Conservation (phyloP, 169 alveolate species). For the Blepharisma undulans region DNA sequence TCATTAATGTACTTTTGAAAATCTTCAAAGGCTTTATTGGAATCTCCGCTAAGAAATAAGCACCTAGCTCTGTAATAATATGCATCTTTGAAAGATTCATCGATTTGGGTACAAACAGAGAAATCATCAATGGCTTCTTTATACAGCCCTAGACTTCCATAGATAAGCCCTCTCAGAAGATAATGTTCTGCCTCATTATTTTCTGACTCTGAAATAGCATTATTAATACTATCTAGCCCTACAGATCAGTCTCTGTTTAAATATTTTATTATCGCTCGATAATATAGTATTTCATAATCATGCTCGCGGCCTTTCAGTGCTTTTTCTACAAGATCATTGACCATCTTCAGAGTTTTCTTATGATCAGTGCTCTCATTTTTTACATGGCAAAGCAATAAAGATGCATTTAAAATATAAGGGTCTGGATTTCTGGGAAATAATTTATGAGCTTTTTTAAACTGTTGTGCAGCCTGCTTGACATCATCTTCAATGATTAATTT, state of each 20-base stretch:
- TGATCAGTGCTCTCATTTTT: neutral
- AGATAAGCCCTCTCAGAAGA: constrained; percentile 35
- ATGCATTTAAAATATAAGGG: neutral
- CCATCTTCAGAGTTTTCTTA: neutral
- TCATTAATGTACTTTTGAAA: constrained; percentile 16
- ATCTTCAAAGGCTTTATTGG: constrained; percentile 46
- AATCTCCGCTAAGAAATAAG: constrained; percentile 9
- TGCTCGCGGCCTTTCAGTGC: neutral
- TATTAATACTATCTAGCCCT: constrained; percentile 35
- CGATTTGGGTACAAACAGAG: constrained; percentile 26
- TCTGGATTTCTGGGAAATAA: constrained; percentile 19
- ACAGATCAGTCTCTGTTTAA: constrained; percentile 7
- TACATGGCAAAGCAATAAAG: neutral
- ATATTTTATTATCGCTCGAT: constrained; percentile 40
- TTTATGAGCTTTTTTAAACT: neutral
- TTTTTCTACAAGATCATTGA: constrained; percentile 3
- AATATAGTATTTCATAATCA: constrained; percentile 38
- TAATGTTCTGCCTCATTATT: constrained; percentile 42
- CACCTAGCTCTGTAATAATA: constrained; percentile 43
- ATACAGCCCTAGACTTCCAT: constrained; percentile 27
- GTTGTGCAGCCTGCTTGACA: neutral
- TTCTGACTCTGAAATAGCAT: constrained; percentile 46
- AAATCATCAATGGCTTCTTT: constrained; percentile 44
- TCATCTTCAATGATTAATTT: neutral
- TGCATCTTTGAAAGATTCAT: constrained; percentile 41